These are phyloP conservation scores for Fraxinus paxiana DNA, from an alignment of 305 asterid species.

Conservation along the genomic window DNA sequence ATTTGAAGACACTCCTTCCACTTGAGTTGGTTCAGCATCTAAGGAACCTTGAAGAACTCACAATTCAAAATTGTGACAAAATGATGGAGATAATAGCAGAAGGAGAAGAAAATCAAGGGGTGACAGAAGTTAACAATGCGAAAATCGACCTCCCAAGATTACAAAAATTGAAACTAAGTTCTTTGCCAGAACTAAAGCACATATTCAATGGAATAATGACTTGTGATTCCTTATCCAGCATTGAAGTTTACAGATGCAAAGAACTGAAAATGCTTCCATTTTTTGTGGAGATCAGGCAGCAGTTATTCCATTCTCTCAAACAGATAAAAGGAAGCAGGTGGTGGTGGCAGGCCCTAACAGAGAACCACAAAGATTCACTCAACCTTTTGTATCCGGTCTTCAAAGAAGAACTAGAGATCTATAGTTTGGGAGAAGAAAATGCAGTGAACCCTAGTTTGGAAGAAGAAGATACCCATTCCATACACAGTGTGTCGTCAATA, in stretches of 20 bases:
- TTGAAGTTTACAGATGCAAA: constrained; percentile 26
- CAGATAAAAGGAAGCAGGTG: constrained; percentile 26
- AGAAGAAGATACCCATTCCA: constrained; percentile 11
- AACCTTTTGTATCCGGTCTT: constrained; percentile 14
- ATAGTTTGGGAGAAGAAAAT: not conserved
- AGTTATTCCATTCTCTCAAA: constrained; percentile 13
- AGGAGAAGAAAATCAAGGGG: not conserved
- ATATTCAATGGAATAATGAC: constrained; percentile 22
- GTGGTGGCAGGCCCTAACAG: constrained; percentile 18
- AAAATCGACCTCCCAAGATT: constrained; percentile 22
- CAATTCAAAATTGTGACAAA: constrained; percentile 15
- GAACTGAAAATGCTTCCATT: constrained; percentile 17
- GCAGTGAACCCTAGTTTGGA: not conserved
- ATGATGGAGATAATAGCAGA: constrained; percentile 17
- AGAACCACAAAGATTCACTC: not conserved
- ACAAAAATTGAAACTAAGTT: constrained; percentile 18
- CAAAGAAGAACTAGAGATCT: constrained; percentile 11
- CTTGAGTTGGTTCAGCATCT: constrained; percentile 21
- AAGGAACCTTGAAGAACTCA: constrained; percentile 22
- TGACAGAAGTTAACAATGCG: not conserved
- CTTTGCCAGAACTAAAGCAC: constrained; percentile 26
- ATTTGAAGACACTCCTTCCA: constrained; percentile 17
- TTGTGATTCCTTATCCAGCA: constrained; percentile 25
- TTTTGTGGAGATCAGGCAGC: constrained; percentile 17
- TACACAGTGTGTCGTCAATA: constrained; percentile 6